Percentiles rank a stretch among this genome's conserved stretches.
phyloP scores from a whole-genome alignment of 2,329 filamentous ascomycete genomes.

The Hymenoscyphus scutula region DNA sequence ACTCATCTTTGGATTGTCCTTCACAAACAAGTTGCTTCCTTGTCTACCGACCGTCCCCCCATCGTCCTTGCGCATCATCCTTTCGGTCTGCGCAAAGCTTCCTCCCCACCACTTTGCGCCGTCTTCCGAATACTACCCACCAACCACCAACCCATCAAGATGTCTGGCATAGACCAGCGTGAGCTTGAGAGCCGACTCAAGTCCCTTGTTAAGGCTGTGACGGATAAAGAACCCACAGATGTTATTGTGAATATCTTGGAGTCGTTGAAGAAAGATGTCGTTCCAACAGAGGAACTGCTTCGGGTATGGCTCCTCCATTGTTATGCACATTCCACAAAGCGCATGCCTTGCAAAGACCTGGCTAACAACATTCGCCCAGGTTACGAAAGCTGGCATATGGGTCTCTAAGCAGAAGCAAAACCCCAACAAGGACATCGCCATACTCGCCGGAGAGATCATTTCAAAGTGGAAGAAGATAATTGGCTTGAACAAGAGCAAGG shows the following conservation, averaged over 20 bases:
- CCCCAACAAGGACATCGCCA: slow-evolving; percentile 75
- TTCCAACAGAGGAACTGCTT: slow-evolving; percentile 84
- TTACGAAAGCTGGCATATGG: slow-evolving; percentile 86
- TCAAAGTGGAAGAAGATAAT: slow-evolving; percentile 83
- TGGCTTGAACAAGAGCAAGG: slow-evolving; percentile 53
- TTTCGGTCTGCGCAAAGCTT: neutral
- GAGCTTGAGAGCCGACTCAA: slow-evolving; percentile 33
- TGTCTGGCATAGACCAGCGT: slow-evolving; percentile 31
- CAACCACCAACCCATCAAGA: neutral
- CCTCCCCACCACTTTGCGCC: neutral
- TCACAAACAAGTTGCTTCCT: neutral
- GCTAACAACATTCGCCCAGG: slow-evolving; percentile 41
- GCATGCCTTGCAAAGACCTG: slow-evolving; percentile 9
- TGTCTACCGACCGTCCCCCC: neutral
- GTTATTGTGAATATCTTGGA: slow-evolving; percentile 73
- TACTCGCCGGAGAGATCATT: slow-evolving; percentile 77
- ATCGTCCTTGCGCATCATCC: neutral
- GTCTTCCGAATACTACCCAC: neutral
- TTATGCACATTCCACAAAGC: slow-evolving; percentile 25
- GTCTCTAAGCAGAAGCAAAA: slow-evolving; percentile 80
- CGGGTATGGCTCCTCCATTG: slow-evolving; percentile 54
- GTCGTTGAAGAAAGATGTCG: slow-evolving; percentile 74
- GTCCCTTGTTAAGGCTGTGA: slow-evolving; percentile 75
- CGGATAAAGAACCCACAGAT: slow-evolving; percentile 69
- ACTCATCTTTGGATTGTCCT: neutral